Evolutionary conservation across 1,284 basidiomycete genomes (phyloP).

Genomic region (Apiotrichum veenhuisii): DNA sequence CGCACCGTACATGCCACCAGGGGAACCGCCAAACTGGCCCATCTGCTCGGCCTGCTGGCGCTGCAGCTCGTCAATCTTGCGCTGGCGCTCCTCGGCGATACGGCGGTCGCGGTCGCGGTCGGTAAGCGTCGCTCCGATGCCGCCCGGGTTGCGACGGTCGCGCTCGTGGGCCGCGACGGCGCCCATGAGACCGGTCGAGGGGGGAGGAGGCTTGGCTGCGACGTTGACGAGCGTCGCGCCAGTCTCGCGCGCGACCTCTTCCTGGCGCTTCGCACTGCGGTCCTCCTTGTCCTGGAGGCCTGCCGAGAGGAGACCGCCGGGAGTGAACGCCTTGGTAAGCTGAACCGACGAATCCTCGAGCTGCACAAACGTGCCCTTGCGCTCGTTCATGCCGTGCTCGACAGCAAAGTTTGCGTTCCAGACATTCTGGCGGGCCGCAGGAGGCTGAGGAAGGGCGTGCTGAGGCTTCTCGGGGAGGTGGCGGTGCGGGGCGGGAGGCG

Average conservation of each 20-base stretch:
- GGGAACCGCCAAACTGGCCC: constrained; percentile 2
- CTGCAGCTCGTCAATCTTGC: constrained; percentile 85
- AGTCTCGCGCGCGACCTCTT: constrained; percentile 82
- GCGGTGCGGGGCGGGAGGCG: constrained; percentile 17
- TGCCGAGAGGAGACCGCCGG: constrained; percentile 88
- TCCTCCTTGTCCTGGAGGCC: constrained; percentile 94
- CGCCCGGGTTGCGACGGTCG: constrained; percentile 89
- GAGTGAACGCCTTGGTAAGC: constrained; percentile 88
- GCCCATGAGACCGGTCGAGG: constrained; percentile 90
- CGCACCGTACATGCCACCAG: constrained; percentile 19
- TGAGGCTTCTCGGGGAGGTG: constrained; percentile 20
- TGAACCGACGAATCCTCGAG: constrained; percentile 68
- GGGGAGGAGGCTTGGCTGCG: constrained; percentile 87
- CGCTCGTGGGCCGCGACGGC: constrained; percentile 93
- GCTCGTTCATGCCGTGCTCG: constrained; percentile 55
- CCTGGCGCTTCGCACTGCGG: constrained; percentile 88
- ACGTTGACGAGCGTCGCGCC: constrained; percentile 91
- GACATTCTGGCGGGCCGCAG: constrained; percentile 51
- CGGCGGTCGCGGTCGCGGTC: constrained; percentile 91
- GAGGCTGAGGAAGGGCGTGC: constrained; percentile 52
- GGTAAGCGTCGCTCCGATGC: constrained; percentile 87
- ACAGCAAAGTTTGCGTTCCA: constrained; percentile 81
- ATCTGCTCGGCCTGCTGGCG: constrained; percentile 69
- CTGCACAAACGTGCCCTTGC: constrained; percentile 63
- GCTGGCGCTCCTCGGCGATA: constrained; percentile 81